Evolutionary conservation across 805 yeast species (phyloP), one percentile per base, ranked within the genome.

Genomic region (Wickerhamomyces rabaulensis): DNA sequence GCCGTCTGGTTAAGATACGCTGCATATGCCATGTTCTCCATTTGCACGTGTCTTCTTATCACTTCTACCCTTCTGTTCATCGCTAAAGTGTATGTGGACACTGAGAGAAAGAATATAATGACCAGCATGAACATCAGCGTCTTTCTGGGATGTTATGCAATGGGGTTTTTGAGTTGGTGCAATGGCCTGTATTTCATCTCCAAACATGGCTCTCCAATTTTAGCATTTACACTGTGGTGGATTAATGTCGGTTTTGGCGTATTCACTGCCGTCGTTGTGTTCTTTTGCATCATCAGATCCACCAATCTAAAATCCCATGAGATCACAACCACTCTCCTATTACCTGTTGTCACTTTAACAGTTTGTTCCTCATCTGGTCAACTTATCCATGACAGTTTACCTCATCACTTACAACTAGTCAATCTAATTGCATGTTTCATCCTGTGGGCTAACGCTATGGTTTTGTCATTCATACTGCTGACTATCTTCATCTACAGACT

Each of bases 281-380:
- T 79, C 31, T 71, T 80, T 60, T 65, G 70, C 63, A 57, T 67
- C 62, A 39, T 65, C 63, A 54, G 70, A 57, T 54, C 60, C 50
- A 64, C 55, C 19, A 53, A 57, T 22, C 46, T 68, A 13, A 60
- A 69, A n/a, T 53, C 63, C 0, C 65, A 67, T 6, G 62, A 70
- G 22, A 58, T 88, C 41, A 77, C 76, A 53, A 75, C 87, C 21
- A 73, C 83, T 2, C 63, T 85, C 3, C 62, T 90, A 20, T 67
- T 90, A 43, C 94, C 95, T 0, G 74, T 87, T n/a, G 92, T 90
- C 17, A 76, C 96, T 1, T 65, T 87, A 25, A 86, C 88, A 1
- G 96, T 90, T 47, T 78, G 80, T 4, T 73, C 90, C 0, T 77
- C 95, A 0, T 69, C 79, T n/a, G 94, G 95, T 3, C 79, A 80